These are phyloP conservation scores for Tetrahymena borealis DNA, from an alignment of 73 alveolate species.

Conservation along the genomic window DNA sequence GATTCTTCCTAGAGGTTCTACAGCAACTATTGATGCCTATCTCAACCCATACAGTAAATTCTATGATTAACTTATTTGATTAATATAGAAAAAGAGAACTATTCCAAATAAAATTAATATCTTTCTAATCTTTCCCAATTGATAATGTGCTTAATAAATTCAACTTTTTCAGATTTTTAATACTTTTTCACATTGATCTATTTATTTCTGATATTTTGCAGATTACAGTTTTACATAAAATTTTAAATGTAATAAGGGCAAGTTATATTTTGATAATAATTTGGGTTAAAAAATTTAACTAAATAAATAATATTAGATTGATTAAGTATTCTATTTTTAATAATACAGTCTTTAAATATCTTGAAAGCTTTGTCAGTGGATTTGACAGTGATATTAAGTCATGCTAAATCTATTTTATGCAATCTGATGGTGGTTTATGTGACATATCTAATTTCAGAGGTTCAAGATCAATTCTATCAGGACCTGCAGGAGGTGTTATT, in stretches of 20 bases:
- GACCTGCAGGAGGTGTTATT: conserved; percentile 94
- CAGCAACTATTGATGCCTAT: conserved; percentile 80
- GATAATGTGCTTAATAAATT: no score
- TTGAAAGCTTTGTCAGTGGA: conserved; percentile 41
- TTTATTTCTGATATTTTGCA: no score
- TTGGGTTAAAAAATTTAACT: no score
- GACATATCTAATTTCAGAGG: conserved; percentile 54
- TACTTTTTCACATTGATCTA: no score
- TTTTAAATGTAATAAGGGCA: no score
- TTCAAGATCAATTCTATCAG: conserved; percentile 70
- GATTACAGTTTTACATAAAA: no score
- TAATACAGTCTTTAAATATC: conserved; percentile 42
- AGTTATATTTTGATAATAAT: no score
- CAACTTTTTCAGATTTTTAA: no score
- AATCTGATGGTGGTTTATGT: conserved; percentile 83
- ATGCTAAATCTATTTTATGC: conserved; percentile 62
- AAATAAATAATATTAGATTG: no score
- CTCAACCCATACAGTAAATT: conserved; percentile 68
- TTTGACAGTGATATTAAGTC: conserved; percentile 50
- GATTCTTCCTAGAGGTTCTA: conserved; percentile 64
- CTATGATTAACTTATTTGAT: background rate
- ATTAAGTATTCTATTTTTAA: background rate
- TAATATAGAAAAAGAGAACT: background rate
- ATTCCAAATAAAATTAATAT: background rate
- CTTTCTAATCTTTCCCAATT: background rate